Conservation (phyloP, 345 rosid species). For the Camelina sativa region DNA sequence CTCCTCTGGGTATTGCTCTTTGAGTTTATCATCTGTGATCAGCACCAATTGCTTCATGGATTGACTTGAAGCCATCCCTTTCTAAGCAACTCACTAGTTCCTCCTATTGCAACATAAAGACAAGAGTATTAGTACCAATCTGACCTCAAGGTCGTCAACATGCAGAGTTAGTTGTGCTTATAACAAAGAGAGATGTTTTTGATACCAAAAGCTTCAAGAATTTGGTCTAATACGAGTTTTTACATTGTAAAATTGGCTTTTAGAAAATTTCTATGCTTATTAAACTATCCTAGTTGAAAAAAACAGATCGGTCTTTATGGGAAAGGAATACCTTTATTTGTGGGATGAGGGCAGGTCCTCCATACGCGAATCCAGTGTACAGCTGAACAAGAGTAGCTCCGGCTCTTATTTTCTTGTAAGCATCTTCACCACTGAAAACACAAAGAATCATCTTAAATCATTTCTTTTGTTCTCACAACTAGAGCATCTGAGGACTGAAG, state of each 20-base stretch:
- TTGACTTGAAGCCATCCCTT: slow-evolving; percentile 89
- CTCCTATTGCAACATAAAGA: slow-evolving; percentile 51
- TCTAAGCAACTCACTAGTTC: slow-evolving; percentile 84
- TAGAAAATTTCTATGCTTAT: neutral
- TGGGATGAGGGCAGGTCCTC: slow-evolving; percentile 97
- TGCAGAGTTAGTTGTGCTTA: neutral
- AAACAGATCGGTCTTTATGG: neutral
- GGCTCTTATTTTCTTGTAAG: slow-evolving; percentile 88
- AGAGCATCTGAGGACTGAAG: neutral
- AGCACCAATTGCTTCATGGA: slow-evolving; percentile 85
- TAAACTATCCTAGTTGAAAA: neutral
- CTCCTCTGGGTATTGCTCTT: slow-evolving; percentile 24
- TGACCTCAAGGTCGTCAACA: neutral
- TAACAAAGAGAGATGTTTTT: neutral
- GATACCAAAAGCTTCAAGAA: neutral
- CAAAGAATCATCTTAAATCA: neutral
- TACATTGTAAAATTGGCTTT: neutral
- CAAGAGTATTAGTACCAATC: neutral
- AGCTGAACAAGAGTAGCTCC: slow-evolving; percentile 98
- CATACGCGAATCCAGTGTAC: slow-evolving; percentile 92
- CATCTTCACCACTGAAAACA: slow-evolving; percentile 88
- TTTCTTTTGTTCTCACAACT: slow-evolving; percentile 11
- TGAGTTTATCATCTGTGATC: slow-evolving; percentile 61
- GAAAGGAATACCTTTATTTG: slow-evolving; percentile 68
- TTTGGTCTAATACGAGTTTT: neutral